A percentile compares a stretch with the other conserved stretches of the same genome.
Evolutionary conservation across 441 rosid genomes (phyloP).

Genomic region (Hura crepitans): DNA sequence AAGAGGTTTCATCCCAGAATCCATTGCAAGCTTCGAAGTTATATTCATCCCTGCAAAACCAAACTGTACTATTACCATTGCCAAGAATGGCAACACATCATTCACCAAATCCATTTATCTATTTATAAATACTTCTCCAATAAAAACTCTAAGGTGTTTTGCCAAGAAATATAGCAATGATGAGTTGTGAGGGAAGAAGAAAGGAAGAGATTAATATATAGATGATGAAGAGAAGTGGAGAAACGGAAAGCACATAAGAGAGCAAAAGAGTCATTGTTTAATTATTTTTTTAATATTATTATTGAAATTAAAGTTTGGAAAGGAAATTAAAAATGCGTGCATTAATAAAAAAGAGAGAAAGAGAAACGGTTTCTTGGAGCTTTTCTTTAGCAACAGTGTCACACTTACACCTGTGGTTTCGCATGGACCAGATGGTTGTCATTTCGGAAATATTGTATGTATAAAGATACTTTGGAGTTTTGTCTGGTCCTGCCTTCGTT

Average conservation of each 20-base stretch:
- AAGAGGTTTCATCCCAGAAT: constrained; percentile 82
- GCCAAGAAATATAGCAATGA: neutral
- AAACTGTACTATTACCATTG: constrained; percentile 67
- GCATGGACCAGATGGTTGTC: constrained; percentile 32
- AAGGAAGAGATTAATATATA: too few relatives aligned
- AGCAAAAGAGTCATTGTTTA: too few relatives aligned
- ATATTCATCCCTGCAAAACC: constrained; percentile 87
- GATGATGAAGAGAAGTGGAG: too few relatives aligned
- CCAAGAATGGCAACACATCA: constrained; percentile 60
- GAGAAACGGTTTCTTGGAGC: constrained; percentile 29
- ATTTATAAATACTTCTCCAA: neutral
- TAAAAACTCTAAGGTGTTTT: neutral
- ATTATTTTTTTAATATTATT: too few relatives aligned
- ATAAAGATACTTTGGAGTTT: constrained; percentile 27
- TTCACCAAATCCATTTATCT: constrained; percentile 30
- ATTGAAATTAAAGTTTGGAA: too few relatives aligned
- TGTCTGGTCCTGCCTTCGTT: constrained; percentile 14
- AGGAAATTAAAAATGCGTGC: neutral
- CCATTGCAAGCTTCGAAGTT: constrained; percentile 83
- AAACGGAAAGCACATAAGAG: constrained; percentile 21
- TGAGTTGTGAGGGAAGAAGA: too few relatives aligned
- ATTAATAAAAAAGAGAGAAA: constrained; percentile 2
- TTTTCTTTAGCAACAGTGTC: constrained; percentile 8
- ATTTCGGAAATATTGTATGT: constrained; percentile 7
- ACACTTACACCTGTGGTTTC: constrained; percentile 22